Conservation (phyloP, 2,329 filamentous ascomycete genomes). For the Fusarium sp. region DNA sequence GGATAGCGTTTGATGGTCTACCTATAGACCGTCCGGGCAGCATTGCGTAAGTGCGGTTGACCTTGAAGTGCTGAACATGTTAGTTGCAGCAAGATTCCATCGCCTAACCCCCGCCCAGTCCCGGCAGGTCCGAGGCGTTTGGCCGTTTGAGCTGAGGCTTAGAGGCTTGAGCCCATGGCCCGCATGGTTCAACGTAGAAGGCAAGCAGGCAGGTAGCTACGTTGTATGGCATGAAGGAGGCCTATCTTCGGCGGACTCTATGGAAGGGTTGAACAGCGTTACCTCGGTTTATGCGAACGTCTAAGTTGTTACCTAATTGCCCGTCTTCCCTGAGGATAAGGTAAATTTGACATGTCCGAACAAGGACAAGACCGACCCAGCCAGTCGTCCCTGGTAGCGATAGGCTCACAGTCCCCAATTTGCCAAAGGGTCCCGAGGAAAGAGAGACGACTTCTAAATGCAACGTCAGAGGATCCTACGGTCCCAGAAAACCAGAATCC, state of each 20-base stretch:
- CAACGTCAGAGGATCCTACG: constrained; percentile 28
- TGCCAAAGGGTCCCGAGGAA: constrained; percentile 23
- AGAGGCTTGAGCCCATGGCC: constrained; percentile 5
- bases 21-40: constrained; percentile 21
- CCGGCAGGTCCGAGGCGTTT: constrained; percentile 13
- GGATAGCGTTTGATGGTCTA: constrained; percentile 28
- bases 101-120: neutral
- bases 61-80: constrained; percentile 3
- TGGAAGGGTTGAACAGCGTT: constrained; percentile 28
- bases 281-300: constrained; percentile 29
- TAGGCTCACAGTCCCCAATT: constrained; percentile 19
- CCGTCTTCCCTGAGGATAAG: constrained; percentile 15
- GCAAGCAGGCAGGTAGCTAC: neutral
- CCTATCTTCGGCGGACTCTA: neutral
- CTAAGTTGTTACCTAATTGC: constrained; percentile 7
- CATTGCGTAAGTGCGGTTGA: constrained; percentile 36
- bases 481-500: constrained; percentile 4
- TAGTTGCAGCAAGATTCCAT: neutral
- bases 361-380: constrained; percentile 27
- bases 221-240: neutral
- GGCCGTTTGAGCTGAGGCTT: constrained; percentile 4
- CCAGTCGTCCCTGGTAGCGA: constrained; percentile 27
- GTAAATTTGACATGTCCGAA: constrained; percentile 27
- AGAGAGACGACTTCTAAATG: constrained; percentile 33
- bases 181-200: constrained; percentile 7